Percentiles rank a stretch among this genome's conserved stretches.
phyloP scores from a whole-genome alignment of 192 early-diverging fungal species.

The Backusella australiensis region DNA sequence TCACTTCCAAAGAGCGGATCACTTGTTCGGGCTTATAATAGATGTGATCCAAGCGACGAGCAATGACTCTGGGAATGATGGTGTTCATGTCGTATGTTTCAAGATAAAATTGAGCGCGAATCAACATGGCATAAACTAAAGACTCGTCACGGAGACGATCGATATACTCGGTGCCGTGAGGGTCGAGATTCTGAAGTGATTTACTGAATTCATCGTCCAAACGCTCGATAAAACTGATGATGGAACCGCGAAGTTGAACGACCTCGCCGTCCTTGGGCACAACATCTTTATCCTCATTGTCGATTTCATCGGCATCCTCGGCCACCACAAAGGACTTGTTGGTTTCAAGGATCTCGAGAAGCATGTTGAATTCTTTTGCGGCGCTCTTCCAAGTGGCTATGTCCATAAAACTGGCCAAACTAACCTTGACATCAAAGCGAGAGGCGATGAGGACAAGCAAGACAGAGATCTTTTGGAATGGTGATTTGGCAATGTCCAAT shows the following conservation, averaged over 20 bases:
- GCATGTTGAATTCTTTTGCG: conserved; percentile 66
- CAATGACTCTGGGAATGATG: conserved; percentile 67
- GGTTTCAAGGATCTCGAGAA: conserved; percentile 77
- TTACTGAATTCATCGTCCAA: conserved; percentile 97
- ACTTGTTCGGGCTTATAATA: conserved; percentile 97
- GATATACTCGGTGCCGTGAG: conserved; percentile 94
- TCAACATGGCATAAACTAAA: conserved; percentile 80
- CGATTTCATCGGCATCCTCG: conserved; percentile 67
- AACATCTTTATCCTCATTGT: conserved; percentile 59
- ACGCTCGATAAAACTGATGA: conserved; percentile 86
- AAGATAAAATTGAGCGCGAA: conserved; percentile 86
- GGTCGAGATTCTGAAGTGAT: conserved; percentile 94
- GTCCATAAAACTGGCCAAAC: conserved; percentile 67
- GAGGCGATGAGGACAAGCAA: conserved; percentile 83
- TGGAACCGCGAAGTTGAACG: conserved; percentile 70
- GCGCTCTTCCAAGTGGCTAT: conserved; percentile 80
- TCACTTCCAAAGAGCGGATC: conserved; percentile 65
- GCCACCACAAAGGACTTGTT: conserved; percentile 66
- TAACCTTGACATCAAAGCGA: conserved; percentile 81
- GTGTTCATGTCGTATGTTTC: conserved; percentile 59
- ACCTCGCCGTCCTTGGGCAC: conserved; percentile 52
- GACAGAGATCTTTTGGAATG: conserved; percentile 81
- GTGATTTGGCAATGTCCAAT: conserved; percentile 56
- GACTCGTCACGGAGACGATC: conserved; percentile 91
- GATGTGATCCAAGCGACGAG: conserved; percentile 91